Percentiles rank a stretch among this genome's conserved stretches.
Conservation (phyloP, 768 basidiomycete species). For the Lactifluus hygrophoroides region DNA sequence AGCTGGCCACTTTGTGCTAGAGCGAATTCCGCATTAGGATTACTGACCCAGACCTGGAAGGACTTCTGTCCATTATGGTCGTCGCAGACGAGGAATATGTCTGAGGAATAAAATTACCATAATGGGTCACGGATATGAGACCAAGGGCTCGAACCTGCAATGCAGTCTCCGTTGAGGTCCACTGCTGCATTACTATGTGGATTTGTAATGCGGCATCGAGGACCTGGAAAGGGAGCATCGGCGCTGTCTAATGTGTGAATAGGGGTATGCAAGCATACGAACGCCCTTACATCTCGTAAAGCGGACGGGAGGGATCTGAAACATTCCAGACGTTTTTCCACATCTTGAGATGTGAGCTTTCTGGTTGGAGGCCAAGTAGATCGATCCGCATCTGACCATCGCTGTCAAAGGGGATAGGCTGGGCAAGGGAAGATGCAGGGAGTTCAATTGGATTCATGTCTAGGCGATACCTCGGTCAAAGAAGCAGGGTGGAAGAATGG, state of each 20-base stretch:
- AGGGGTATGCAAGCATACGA: not conserved
- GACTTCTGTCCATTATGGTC: conserved; percentile 41
- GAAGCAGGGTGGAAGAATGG: not conserved
- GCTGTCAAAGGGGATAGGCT: conserved; percentile 82
- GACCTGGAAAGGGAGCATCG: conserved; percentile 50
- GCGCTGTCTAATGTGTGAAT: conserved; percentile 16
- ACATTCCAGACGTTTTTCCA: conserved; percentile 80
- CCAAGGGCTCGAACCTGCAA: conserved; percentile 54
- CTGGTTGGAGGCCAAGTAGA: conserved; percentile 53
- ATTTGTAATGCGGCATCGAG: conserved; percentile 68
- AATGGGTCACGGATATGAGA: not conserved
- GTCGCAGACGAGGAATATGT: conserved; percentile 84
- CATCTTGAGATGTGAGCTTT: conserved; percentile 41
- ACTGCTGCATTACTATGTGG: conserved; percentile 94
- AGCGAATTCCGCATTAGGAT: conserved; percentile 65
- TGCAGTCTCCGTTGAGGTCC: conserved; percentile 92
- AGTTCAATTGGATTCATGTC: conserved; percentile 36
- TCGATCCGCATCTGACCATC: conserved; percentile 88
- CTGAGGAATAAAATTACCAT: conserved; percentile 31
- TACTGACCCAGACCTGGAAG: conserved; percentile 91
- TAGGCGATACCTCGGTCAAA: conserved; percentile 1
- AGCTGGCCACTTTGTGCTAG: conserved; percentile 59
- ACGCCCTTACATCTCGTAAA: conserved; percentile 60
- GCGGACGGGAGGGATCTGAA: conserved; percentile 38
- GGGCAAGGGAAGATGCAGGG: conserved; percentile 58